Percentiles rank a stretch among this genome's conserved stretches.
phyloP scores from a whole-genome alignment of 2,329 filamentous ascomycete genomes.

The Alternaria viburni region DNA sequence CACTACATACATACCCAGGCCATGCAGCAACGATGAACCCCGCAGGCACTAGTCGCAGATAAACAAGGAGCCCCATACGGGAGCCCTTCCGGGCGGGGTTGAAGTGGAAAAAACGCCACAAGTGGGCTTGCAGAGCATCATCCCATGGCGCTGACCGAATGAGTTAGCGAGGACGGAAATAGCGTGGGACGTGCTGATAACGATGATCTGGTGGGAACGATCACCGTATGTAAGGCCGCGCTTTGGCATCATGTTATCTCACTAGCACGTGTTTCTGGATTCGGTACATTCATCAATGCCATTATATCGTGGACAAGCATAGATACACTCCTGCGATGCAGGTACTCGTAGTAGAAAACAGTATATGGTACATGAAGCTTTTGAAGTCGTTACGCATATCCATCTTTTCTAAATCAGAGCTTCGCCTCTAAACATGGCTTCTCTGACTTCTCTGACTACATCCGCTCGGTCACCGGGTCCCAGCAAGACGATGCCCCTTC shows the following conservation, averaged over 20 bases:
- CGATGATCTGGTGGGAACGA: background rate
- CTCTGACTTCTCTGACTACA: constrained; percentile 87
- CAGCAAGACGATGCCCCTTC: constrained; percentile 86
- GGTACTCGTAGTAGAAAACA: background rate
- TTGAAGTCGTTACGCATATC: background rate
- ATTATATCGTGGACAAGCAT: background rate
- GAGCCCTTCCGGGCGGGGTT: background rate
- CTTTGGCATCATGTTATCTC: background rate
- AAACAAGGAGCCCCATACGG: background rate
- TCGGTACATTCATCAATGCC: background rate
- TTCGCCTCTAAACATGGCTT: constrained; percentile 65
- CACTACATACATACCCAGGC: background rate
- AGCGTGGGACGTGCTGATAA: background rate
- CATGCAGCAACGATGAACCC: background rate
- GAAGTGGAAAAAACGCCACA: background rate
- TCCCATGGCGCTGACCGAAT: background rate
- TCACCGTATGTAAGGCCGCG: background rate
- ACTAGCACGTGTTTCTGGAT: background rate
- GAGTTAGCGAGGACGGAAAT: background rate
- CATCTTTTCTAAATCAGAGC: constrained; percentile 51
- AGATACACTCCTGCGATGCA: background rate
- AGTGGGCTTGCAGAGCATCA: background rate
- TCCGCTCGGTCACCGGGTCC: constrained; percentile 89
- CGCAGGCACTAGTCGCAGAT: background rate
- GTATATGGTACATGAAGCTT: background rate